phyloP scores from a whole-genome alignment of 169 alveolate species.

The Cystoisospora suis region DNA sequence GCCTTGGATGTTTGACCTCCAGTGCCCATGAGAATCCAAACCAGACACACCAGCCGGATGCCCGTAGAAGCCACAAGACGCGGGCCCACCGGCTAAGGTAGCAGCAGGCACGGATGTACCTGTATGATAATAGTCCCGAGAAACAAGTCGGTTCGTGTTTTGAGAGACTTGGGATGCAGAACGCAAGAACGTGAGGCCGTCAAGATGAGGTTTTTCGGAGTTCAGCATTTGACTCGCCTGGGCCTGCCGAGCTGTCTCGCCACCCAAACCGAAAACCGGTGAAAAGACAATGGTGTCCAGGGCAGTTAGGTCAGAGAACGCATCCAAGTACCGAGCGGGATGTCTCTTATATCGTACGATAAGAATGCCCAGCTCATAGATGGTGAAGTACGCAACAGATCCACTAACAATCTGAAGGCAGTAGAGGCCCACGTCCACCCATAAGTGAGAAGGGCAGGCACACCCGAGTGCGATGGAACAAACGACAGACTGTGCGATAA shows the following conservation, averaged over 20 bases:
- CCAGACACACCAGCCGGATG: no score
- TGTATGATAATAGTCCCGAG: background rate
- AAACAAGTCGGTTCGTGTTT: background rate
- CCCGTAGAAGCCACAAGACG: no score
- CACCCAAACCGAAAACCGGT: conserved; percentile 50
- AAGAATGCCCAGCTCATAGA: conserved; percentile 70
- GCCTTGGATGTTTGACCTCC: no score
- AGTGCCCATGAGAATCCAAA: no score
- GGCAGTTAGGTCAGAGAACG: conserved; percentile 67
- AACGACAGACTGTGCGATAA: conserved; percentile 53
- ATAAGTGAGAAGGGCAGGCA: conserved; percentile 20
- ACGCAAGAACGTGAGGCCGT: conserved; percentile 20
- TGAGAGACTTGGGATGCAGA: conserved; percentile 11
- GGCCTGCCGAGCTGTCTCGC: conserved; percentile 1
- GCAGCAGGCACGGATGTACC: background rate
- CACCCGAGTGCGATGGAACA: conserved; percentile 42
- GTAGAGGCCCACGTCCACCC: conserved; percentile 67
- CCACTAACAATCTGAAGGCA: conserved; percentile 70
- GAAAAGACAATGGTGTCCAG: conserved; percentile 68
- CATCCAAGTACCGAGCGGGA: conserved; percentile 69
- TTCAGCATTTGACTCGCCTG: background rate
- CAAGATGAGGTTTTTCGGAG: background rate
- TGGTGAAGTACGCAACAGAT: conserved; percentile 63
- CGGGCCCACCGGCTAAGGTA: no score
- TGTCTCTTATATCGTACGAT: conserved; percentile 68